Conservation (phyloP, 2,329 filamentous ascomycete genomes). For the Diatrype stigma region DNA sequence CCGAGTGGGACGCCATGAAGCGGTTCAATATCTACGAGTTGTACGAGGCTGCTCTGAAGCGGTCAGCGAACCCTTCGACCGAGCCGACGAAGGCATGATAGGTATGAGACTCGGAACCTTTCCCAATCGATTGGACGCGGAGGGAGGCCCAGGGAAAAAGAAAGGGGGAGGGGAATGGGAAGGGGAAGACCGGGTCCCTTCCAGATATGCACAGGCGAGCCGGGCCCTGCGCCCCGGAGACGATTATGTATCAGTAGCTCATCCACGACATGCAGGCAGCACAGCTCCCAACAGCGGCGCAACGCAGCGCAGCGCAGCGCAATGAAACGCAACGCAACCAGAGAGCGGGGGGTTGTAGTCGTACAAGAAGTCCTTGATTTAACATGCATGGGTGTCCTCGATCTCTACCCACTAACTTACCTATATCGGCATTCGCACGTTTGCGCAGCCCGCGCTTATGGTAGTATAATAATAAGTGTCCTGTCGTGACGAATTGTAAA, state of each 20-base stretch:
- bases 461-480: no score
- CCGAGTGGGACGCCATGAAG: conserved; percentile 70
- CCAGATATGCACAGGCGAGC: not conserved
- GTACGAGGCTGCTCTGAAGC: conserved; percentile 41
- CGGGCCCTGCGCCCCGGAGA: not conserved
- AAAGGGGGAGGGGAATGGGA: no score
- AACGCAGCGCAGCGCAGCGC: no score
- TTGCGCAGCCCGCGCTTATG: not conserved
- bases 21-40: conserved; percentile 75
- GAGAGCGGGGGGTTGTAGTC: no score
- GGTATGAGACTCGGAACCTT: not conserved
- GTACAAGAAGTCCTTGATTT: no score
- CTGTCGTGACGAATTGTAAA: not conserved
- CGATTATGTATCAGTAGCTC: not conserved
- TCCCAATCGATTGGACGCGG: not conserved
- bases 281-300: no score
- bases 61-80: conserved; percentile 8
- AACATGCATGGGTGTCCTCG: no score
- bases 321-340: not conserved
- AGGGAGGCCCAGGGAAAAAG: no score
- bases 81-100: conserved; percentile 3
- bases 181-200: no score
- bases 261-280: not conserved
- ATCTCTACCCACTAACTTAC: no score
- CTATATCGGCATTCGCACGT: no score